phyloP scores from a whole-genome alignment of 352 stramenopile genomes.

The Globisporangium ultimum region DNA sequence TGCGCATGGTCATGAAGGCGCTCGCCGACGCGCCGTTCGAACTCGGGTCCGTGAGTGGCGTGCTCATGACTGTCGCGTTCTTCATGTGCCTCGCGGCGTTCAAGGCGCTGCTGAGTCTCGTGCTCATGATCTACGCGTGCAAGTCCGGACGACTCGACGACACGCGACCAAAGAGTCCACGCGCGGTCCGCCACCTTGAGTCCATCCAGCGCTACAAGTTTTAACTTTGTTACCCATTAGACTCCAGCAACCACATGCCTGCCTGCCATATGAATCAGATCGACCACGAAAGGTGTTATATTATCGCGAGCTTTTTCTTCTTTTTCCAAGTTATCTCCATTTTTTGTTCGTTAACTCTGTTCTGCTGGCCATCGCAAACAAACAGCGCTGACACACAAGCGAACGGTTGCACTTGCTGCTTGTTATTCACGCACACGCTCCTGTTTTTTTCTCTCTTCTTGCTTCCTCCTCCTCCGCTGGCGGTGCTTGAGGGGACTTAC shows the following conservation, averaged over 20 bases:
- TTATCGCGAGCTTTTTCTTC: background rate
- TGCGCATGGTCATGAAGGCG: slow-evolving; percentile 74
- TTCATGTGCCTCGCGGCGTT: slow-evolving; percentile 77
- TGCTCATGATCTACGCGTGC: slow-evolving; percentile 76
- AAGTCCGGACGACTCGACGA: slow-evolving; percentile 61
- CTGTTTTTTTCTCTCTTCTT: slow-evolving; percentile 8
- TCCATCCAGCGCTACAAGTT: slow-evolving; percentile 57
- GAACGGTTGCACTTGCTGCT: background rate
- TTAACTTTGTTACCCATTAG: background rate
- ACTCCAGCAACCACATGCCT: slow-evolving; percentile 1
- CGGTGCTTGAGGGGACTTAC: slow-evolving; percentile 40
- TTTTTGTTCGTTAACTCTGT: background rate
- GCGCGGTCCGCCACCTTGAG: slow-evolving; percentile 49
- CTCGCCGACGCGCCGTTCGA: slow-evolving; percentile 41
- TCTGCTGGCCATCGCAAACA: background rate
- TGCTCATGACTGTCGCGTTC: slow-evolving; percentile 49
- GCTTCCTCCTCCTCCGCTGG: slow-evolving; percentile 11
- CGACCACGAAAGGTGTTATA: slow-evolving; percentile 1
- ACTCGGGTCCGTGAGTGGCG: slow-evolving; percentile 31
- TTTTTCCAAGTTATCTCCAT: background rate
- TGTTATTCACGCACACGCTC: slow-evolving; percentile 2
- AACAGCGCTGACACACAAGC: background rate
- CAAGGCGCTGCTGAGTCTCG: slow-evolving; percentile 73
- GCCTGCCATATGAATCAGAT: background rate
- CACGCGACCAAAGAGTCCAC: slow-evolving; percentile 63